Percentiles rank a stretch among this genome's conserved stretches.
phyloP scores from a whole-genome alignment of 352 stramenopile species.

The Discostella stelligera region DNA sequence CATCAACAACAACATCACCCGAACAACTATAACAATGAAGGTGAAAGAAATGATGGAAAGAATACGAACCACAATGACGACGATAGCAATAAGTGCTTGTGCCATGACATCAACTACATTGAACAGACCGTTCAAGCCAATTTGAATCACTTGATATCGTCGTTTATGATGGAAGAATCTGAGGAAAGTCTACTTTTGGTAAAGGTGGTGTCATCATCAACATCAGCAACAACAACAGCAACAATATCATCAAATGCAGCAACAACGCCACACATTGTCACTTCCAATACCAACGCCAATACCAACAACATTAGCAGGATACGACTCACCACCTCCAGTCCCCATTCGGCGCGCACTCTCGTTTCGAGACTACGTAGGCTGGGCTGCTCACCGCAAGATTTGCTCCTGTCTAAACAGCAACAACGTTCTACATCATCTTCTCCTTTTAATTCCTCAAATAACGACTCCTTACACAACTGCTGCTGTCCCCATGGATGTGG shows the following conservation, averaged over 20 bases:
- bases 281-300: not conserved
- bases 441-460: not conserved
- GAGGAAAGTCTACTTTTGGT: not conserved
- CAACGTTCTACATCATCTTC: not conserved
- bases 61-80: too few species aligned
- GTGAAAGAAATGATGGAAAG: too few species aligned
- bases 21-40: not conserved
- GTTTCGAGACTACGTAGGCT: not conserved
- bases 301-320: not conserved
- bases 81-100: not conserved
- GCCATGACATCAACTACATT: not conserved
- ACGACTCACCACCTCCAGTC: not conserved
- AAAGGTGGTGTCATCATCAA: not conserved
- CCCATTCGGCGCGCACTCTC: not conserved
- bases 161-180: not conserved
- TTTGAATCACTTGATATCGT: not conserved
- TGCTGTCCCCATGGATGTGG: not conserved
- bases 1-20: not conserved
- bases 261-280: not conserved
- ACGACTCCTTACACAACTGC: not conserved
- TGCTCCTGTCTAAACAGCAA: not conserved
- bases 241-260: not conserved
- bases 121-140: not conserved
- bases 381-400: not conserved
- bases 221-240: not conserved